phyloP scores from a whole-genome alignment of 2,329 filamentous ascomycete genomes.

The Phyllosticta citriasiana region DNA sequence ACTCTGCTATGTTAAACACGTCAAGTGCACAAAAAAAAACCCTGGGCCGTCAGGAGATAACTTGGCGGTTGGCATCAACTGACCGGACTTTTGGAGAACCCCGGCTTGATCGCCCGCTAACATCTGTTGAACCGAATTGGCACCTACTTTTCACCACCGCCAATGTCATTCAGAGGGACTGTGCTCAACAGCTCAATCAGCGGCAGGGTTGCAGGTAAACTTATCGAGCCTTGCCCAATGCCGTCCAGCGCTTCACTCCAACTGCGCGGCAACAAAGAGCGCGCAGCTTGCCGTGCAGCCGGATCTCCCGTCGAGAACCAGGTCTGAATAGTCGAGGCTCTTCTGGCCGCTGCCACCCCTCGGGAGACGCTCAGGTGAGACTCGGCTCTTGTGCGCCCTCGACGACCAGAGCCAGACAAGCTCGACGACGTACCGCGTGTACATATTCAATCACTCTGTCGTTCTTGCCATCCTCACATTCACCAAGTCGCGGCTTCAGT shows the following conservation, averaged over 20 bases:
- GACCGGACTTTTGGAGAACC: not conserved
- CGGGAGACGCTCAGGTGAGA: slow-evolving; percentile 10
- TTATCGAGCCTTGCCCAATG: not conserved
- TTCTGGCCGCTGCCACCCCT: slow-evolving; percentile 1
- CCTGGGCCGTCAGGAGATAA: not conserved
- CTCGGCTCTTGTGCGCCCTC: not conserved
- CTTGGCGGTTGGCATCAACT: not conserved
- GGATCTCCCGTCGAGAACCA: not conserved
- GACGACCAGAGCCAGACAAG: slow-evolving; percentile 1
- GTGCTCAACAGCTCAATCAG: not conserved
- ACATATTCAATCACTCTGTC: slow-evolving; percentile 2
- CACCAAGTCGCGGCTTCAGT: not conserved
- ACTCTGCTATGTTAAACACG: not conserved
- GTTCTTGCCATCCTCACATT: not conserved
- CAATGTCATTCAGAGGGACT: not conserved
- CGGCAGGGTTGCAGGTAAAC: not conserved
- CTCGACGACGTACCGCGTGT: not conserved
- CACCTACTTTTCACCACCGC: not conserved
- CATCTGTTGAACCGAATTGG: not conserved
- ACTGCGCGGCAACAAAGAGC: not conserved
- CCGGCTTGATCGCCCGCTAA: not conserved
- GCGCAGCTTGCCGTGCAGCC: not conserved
- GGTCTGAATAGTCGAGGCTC: not conserved
- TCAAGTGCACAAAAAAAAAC: not conserved
- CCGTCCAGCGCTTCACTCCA: not conserved